A percentile compares a stretch with the other conserved stretches of the same genome.
Evolutionary conservation across 129 eudicot genomes (phyloP).

Genomic region (Heracleum sosnowskyi): DNA sequence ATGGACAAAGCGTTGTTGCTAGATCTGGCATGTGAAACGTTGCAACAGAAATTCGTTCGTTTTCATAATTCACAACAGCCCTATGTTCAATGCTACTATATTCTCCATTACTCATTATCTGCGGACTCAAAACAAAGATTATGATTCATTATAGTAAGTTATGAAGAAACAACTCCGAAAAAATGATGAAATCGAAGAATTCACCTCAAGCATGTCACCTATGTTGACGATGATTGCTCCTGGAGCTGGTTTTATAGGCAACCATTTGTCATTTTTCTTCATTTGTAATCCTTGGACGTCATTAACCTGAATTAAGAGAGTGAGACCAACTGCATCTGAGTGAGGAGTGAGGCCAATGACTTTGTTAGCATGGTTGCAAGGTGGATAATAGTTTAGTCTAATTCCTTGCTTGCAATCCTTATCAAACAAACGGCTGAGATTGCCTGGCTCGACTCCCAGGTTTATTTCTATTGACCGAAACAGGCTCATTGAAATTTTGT

Average conservation of each 20-base stretch:
- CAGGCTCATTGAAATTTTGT: background rate
- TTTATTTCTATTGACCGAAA: background rate
- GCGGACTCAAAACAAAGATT: background rate
- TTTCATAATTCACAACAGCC: conserved; percentile 14
- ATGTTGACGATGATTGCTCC: background rate
- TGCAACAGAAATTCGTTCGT: conserved; percentile 20
- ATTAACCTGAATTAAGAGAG: background rate
- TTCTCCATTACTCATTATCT: conserved; percentile 21
- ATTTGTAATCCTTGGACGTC: background rate
- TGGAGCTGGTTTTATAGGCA: background rate
- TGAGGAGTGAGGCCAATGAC: background rate
- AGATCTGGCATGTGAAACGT: conserved; percentile 22
- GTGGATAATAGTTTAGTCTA: conserved; percentile 1
- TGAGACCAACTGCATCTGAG: background rate
- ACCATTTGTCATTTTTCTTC: background rate
- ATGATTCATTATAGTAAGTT: background rate
- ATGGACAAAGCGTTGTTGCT: background rate
- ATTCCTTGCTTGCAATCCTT: conserved; percentile 10
- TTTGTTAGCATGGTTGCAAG: background rate
- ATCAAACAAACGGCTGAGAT: conserved; percentile 2
- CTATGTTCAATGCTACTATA: conserved; percentile 27
- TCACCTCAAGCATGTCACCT: conserved; percentile 6
- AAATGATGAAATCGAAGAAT: background rate
- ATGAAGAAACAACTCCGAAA: background rate
- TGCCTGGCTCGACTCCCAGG: conserved; percentile 2